Base-by-base conservation (phyloP, 208 protist species). In the Tritrichomonas musculus region DNA sequence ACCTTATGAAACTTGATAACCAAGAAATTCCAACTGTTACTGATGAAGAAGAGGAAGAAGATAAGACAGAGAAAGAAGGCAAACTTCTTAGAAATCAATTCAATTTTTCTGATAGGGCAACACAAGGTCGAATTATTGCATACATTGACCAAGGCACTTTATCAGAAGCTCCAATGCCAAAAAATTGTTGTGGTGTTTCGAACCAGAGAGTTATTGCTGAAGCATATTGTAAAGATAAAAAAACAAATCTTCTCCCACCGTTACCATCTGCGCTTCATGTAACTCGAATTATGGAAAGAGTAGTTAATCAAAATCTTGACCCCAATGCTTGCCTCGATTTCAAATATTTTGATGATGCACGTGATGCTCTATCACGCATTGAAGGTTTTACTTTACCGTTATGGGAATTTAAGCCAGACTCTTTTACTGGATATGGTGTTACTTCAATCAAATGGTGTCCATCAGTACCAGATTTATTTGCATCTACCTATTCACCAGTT, bases 301-400 rank as follows among this genome's bases (percentile, higher is more conserved):
- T 88, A 17, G 77, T 88, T 14, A 88, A 88, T n/a, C 77, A 88
- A 47, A 88, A 88, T 49, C 25, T 88, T 13, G 77, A 88, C 57
- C 77, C 77, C 14, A 88, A 88, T 49, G 77, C 44, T 20, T 53
- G 41, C 47, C 44, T 44, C 20, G 77, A 88, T 49, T 88, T 88
- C 47, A 88, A 57, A 50, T 57, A 88, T 17, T 88, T 53, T 36
- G 77, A 88, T 88, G 77, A 88, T 88, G 41, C 47, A 57, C 77
- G 77, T 88, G 77, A 88, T 49, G 1, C 77, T 30, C 33, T 49
- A 39, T 20, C 44, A 17, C 13, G 17, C 53, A 14, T 44, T 0
- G 17, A 88, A 44, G 47, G 41, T 39, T 88, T 57, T 49, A 88
- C 77, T 22, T 36, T 88, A 27, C 77, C 77, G 20, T 36, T 88